Evolutionary conservation across 768 basidiomycete species (phyloP).

Genomic region (Kwoniella bestiolae): DNA sequence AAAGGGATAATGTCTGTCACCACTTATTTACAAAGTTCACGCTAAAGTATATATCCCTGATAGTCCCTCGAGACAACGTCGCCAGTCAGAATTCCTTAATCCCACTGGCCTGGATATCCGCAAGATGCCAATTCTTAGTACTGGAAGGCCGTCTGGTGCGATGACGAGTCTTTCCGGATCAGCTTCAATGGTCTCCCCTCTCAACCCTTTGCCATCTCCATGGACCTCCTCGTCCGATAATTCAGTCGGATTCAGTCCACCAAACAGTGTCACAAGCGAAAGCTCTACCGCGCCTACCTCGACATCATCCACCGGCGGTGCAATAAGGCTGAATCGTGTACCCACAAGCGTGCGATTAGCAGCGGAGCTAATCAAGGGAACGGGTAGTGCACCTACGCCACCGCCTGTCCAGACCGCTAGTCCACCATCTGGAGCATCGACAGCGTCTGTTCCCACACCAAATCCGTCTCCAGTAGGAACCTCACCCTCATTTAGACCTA

Average conservation of each 20-base stretch:
- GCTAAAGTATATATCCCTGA: neutral
- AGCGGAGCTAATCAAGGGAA: conserved; percentile 57
- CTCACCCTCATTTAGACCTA: neutral
- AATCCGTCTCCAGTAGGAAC: conserved; percentile 31
- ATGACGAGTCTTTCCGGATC: conserved; percentile 46
- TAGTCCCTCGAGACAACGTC: conserved; percentile 43
- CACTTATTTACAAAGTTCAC: neutral
- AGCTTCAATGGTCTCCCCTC: conserved; percentile 54
- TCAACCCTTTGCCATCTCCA: conserved; percentile 55
- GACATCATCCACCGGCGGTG: conserved; percentile 30
- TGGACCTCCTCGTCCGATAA: conserved; percentile 39
- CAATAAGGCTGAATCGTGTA: conserved; percentile 59
- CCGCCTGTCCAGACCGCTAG: conserved; percentile 12
- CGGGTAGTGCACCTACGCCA: conserved; percentile 18
- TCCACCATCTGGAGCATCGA: conserved; percentile 24
- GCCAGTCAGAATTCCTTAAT: conserved; percentile 50
- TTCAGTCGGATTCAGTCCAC: conserved; percentile 30
- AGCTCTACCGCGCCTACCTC: conserved; percentile 30
- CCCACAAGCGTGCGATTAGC: conserved; percentile 60
- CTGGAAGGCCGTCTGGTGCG: conserved; percentile 14
- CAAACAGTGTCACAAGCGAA: conserved; percentile 35
- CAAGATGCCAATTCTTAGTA: conserved; percentile 31
- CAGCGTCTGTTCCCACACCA: conserved; percentile 36
- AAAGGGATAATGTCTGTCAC: neutral
- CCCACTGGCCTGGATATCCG: conserved; percentile 32